Evolutionary conservation across 2,329 filamentous ascomycete genomes (phyloP).

Genomic region (Aspergillus japonicus): DNA sequence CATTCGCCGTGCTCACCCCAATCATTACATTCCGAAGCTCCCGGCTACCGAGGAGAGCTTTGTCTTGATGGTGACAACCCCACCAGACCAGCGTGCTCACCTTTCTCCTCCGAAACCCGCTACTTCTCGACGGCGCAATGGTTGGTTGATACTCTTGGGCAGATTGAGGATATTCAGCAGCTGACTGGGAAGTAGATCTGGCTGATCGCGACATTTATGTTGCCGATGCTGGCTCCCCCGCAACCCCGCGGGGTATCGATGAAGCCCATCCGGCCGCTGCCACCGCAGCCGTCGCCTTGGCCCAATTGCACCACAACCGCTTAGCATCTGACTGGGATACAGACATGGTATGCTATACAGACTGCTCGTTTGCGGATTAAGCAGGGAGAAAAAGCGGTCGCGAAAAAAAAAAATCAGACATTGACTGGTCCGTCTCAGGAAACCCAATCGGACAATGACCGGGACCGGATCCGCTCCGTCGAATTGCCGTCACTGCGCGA

Average conservation of each 20-base stretch:
- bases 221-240: conserved; percentile 66
- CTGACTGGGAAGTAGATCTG: conserved; percentile 46
- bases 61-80: conserved; percentile 89
- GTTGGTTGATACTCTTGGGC: conserved; percentile 30
- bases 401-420: conserved; percentile 19
- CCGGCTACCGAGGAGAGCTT: conserved; percentile 98
- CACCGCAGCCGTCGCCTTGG: conserved; percentile 80
- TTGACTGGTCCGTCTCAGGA: conserved; percentile 50
- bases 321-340: conserved; percentile 75
- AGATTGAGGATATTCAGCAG: neutral
- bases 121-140: conserved; percentile 37
- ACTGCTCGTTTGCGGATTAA: conserved; percentile 21
- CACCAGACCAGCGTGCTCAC: conserved; percentile 69
- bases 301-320: conserved; percentile 79
- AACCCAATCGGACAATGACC: conserved; percentile 70
- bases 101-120: conserved; percentile 45
- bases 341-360: conserved; percentile 63
- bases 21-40: conserved; percentile 96
- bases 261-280: conserved; percentile 68
- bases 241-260: conserved; percentile 67
- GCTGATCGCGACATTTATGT: conserved; percentile 66
- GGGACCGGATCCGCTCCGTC: conserved; percentile 62
- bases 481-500: conserved; percentile 71
- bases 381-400: neutral
- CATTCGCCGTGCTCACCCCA: conserved; percentile 92